Evolutionary conservation across 441 rosid species (phyloP), one percentile per base, ranked within the genome.

Genomic region (Rhodomyrtus psidioides): DNA sequence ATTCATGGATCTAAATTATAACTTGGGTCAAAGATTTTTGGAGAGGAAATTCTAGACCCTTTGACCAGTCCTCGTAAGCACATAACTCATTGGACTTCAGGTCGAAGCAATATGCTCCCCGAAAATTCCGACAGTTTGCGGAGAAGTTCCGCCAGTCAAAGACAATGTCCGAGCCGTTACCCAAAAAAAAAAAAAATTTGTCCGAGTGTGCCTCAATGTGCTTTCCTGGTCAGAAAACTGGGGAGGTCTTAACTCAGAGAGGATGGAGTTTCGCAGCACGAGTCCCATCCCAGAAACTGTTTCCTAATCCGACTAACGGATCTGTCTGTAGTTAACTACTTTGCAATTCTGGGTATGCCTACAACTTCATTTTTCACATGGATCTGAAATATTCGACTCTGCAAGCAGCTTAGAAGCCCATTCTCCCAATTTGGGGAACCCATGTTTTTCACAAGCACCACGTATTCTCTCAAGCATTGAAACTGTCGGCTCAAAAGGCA

Each of bases 401-500:
- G 89, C 54, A 42, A 92, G 94, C 82, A 82, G 89, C 82, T 90
- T 86, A 81, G 92, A 92, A 83, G 92, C 92, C 98, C 98, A 95
- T 82, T 93, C 89, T 83, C 92, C 93, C 86, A 95, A 88, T 88
- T 86, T 91, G 26, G 55, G 49, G 81, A 87, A 91, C 26, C 88
- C 87, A 83, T 92, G 90, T 83, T 85, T 88, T 89, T 84, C 85
- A 87, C 95, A 93, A n/a, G 93, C 92, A 85, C 89, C 88, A 60
- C 83, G 60, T 84, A 96, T 85, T 87, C 90, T 92, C 14, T 82
- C 87, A 88, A 94, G 76, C 94, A 95, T 94, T 44, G 93, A 89
- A 26, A 53, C 84, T 9, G 95, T 93, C 76, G 94, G 97, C 85
- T 95, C 93, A 85, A 94, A 91, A 81, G 98, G 94, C 94, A 95